These are phyloP conservation scores for Ramaria sp. DNA, from an alignment of 768 basidiomycete species.

Conservation along the genomic window DNA sequence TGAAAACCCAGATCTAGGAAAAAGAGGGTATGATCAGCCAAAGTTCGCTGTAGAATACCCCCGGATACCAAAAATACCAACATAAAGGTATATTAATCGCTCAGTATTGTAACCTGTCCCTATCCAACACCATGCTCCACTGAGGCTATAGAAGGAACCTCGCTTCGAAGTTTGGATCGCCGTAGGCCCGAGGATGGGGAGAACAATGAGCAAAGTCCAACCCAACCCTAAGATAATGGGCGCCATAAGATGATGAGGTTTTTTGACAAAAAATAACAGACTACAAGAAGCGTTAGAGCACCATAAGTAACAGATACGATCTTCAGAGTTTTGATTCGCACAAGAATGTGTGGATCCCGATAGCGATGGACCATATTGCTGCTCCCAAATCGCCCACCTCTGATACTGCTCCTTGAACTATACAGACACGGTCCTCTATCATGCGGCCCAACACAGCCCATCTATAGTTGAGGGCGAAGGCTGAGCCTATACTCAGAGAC, in stretches of 20 bases:
- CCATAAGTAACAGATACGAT: not conserved
- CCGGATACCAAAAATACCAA: not conserved
- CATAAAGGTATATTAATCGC: constrained; percentile 7
- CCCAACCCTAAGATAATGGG: not conserved
- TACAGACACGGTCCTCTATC: not conserved
- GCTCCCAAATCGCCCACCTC: constrained; percentile 7
- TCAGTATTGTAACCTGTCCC: not conserved
- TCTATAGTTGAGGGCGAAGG: constrained; percentile 2
- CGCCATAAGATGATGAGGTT: constrained; percentile 3
- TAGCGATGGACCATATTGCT: constrained; percentile 8
- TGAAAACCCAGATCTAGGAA: constrained; percentile 5
- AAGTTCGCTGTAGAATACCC: not conserved
- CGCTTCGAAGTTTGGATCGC: not conserved
- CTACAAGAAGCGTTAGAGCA: not conserved
- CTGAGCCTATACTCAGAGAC: not conserved
- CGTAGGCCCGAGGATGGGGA: constrained; percentile 5
- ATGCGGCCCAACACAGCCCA: constrained; percentile 1
- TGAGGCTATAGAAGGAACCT: not conserved
- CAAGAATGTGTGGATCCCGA: constrained; percentile 6
- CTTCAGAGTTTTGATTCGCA: not conserved
- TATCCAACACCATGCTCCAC: constrained; percentile 8
- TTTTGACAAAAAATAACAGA: constrained; percentile 5
- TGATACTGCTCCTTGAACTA: constrained; percentile 2
- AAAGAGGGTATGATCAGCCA: not conserved
- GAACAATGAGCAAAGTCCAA: constrained; percentile 1